These are phyloP conservation scores for Cutaneotrichosporon cutaneum DNA, from an alignment of 1,284 basidiomycete genomes.

Conservation along the genomic window DNA sequence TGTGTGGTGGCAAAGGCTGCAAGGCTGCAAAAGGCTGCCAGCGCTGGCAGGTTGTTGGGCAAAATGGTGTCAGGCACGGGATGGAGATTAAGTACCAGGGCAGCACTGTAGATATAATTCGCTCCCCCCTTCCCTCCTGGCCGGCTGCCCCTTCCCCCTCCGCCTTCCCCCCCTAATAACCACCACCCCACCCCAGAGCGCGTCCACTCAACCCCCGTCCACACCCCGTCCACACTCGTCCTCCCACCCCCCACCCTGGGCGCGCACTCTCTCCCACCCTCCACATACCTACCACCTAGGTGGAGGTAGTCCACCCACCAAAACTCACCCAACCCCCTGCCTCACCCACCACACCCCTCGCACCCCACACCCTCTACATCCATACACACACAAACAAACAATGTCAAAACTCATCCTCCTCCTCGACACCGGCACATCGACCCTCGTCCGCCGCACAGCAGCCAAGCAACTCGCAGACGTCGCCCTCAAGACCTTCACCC, in stretches of 20 bases:
- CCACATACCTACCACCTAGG: conserved; percentile 1
- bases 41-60: no score
- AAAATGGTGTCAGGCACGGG: neutral
- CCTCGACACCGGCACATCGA: conserved; percentile 52
- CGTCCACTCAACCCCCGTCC: neutral
- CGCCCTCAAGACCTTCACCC: conserved; percentile 41
- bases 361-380: neutral
- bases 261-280: neutral
- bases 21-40: no score
- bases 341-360: neutral
- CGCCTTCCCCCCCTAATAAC: neutral
- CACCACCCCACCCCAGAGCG: neutral
- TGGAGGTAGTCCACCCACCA: conserved; percentile 14
- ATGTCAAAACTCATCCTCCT: conserved; percentile 50
- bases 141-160: neutral
- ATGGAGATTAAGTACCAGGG: neutral
- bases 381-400: conserved; percentile 2
- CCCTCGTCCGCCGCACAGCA: conserved; percentile 49
- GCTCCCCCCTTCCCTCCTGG: neutral
- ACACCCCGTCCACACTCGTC: neutral
- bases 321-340: neutral
- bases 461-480: conserved; percentile 52
- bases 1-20: no score
- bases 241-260: no score
- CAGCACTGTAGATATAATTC: neutral